A percentile compares a stretch with the other conserved stretches of the same genome.
phyloP scores from a whole-genome alignment of 148 eudicot species.

The Nyssa sinensis region DNA sequence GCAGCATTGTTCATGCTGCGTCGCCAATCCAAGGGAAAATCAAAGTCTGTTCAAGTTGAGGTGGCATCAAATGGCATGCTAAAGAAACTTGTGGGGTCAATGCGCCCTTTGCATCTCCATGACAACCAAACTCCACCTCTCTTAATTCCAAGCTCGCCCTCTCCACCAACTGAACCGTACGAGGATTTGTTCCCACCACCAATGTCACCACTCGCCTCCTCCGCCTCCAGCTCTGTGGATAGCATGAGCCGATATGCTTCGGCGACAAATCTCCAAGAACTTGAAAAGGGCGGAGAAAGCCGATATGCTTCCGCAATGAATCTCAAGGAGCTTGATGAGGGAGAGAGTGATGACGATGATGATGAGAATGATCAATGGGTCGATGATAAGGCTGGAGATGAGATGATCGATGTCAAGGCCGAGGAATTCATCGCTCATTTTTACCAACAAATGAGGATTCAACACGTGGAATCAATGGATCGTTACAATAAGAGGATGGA shows the following conservation, averaged over 20 bases:
- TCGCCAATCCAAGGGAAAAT: neutral
- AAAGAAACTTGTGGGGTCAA: slow-evolving; percentile 40
- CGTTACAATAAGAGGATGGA: too few relatives aligned
- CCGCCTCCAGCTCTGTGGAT: slow-evolving; percentile 18
- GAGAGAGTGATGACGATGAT: too few relatives aligned
- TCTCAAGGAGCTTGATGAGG: slow-evolving; percentile 42
- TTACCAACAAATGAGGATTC: slow-evolving; percentile 51
- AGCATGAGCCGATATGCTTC: slow-evolving; percentile 51
- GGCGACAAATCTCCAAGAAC: slow-evolving; percentile 40
- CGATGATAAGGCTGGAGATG: slow-evolving; percentile 47
- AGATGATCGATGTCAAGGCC: slow-evolving; percentile 64
- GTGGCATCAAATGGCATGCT: slow-evolving; percentile 22
- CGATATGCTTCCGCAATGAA: slow-evolving; percentile 29
- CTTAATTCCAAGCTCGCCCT: neutral
- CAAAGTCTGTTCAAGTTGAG: neutral
- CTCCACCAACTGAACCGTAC: neutral
- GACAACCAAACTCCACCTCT: slow-evolving; percentile 23
- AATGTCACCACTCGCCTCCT: slow-evolving; percentile 16
- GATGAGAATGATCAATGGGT: slow-evolving; percentile 19
- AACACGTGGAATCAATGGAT: too few relatives aligned
- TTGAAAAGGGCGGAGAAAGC: slow-evolving; percentile 29
- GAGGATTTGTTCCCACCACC: neutral
- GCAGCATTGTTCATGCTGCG: slow-evolving; percentile 27
- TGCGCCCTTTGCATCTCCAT: slow-evolving; percentile 51
- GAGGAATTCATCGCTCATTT: slow-evolving; percentile 66